Base-by-base conservation (phyloP, 2,329 filamentous ascomycete genomes). In the Monosporascus sp. region DNA sequence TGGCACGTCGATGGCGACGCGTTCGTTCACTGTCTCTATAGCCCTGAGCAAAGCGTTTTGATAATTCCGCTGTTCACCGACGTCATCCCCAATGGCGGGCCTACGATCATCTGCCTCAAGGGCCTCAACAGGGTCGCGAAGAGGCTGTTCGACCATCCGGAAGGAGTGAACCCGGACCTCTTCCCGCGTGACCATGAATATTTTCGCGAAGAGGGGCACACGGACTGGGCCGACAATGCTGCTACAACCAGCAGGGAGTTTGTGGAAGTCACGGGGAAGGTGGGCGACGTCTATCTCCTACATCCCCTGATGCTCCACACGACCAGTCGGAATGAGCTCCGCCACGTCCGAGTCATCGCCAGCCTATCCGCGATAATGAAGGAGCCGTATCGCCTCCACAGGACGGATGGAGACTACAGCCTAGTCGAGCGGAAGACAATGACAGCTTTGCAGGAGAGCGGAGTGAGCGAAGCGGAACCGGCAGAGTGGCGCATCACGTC, bases 1-100 rank as follows among this genome's bases (percentile, higher is more conserved):
- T 88, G 86, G 85, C 86, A 88, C 67, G 83, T 87, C 19, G 85
- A 88, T 67, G 85, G 86, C 8, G 85, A 89, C 60, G 88, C 87
- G 67, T 89, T 89, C 65, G 77, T 86, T 5, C 86, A 89, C 71
- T 90, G 84, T 59, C 78, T 90, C 40, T 86, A 89, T 64, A 85
- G 81, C 19, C 82, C 82, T 0, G 86, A 90, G 70, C 86, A 90
- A 66, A 86, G 76, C 0, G 69, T 89, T 16, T 74, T 89, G 1
- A 83, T 88, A 11, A 87, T 87, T 40, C 85, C 86, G 1, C 67
- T 88, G 5, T 89, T 85, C 71, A 83, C 77, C 0, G 84, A 88
- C 63, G 81, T 89, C 50, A 69, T 73, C 8, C 68, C 79, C 0
- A 74, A 77, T 34, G 85, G 82, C 5, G 86, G 86, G 24, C 86